These are phyloP conservation scores for Monsonia emarginata DNA, from an alignment of 441 rosid species.

Conservation along the genomic window DNA sequence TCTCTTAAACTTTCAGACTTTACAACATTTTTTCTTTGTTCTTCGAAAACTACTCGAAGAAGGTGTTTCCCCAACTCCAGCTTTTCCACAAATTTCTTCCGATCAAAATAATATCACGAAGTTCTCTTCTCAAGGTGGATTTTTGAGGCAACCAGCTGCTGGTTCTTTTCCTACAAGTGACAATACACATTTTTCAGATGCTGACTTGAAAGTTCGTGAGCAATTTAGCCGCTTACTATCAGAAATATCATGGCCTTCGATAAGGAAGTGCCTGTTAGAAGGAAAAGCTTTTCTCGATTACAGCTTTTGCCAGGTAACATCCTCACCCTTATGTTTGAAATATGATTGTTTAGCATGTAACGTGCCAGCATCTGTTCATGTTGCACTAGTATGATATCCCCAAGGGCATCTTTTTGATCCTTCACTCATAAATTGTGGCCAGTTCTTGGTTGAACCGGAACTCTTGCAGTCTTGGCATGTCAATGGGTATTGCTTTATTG, in stretches of 20 bases:
- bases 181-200: slow-evolving; percentile 25
- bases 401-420: background rate
- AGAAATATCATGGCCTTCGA: slow-evolving; percentile 61
- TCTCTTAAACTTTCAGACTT: slow-evolving; percentile 54
- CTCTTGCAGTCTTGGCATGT: background rate
- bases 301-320: slow-evolving; percentile 74
- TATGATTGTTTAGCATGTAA: background rate
- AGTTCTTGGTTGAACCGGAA: background rate
- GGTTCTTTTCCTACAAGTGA: slow-evolving; percentile 30
- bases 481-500: background rate
- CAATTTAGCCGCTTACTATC: slow-evolving; percentile 46
- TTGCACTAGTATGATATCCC: background rate
- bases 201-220: slow-evolving; percentile 34
- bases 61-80: slow-evolving; percentile 34
- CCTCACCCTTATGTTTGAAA: background rate
- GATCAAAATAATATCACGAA: slow-evolving; percentile 22
- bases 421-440: background rate
- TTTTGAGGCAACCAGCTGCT: slow-evolving; percentile 58
- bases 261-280: slow-evolving; percentile 65
- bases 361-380: background rate
- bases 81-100: slow-evolving; percentile 28
- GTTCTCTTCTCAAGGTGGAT: slow-evolving; percentile 75
- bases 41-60: slow-evolving; percentile 69
- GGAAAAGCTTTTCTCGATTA: slow-evolving; percentile 71
- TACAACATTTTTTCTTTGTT: slow-evolving; percentile 79